phyloP scores from a whole-genome alignment of 2,329 filamentous ascomycete species.

The Trichophyton rubrum region DNA sequence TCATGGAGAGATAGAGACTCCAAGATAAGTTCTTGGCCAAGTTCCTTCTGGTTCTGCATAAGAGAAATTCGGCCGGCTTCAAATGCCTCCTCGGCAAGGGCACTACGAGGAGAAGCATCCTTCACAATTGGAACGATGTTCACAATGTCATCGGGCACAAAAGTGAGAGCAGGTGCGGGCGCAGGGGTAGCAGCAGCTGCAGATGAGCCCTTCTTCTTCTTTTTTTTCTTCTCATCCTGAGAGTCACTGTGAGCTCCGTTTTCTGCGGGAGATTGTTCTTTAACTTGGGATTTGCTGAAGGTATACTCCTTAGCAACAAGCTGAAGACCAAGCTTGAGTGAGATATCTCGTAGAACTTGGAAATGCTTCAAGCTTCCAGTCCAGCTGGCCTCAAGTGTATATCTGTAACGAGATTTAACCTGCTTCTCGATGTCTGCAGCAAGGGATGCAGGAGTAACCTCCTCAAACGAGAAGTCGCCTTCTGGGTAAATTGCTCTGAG shows the following conservation, averaged over 20 bases:
- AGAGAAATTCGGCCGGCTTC: slow-evolving; percentile 96
- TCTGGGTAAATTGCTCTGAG: slow-evolving; percentile 68
- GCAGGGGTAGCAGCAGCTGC: slow-evolving; percentile 36
- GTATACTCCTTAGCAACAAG: slow-evolving; percentile 64
- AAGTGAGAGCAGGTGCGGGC: slow-evolving; percentile 46
- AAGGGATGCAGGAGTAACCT: slow-evolving; percentile 61
- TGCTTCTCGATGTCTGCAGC: slow-evolving; percentile 58
- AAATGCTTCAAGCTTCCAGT: slow-evolving; percentile 54
- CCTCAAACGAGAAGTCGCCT: slow-evolving; percentile 67
- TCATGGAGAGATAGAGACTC: slow-evolving; percentile 93
- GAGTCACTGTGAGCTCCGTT: slow-evolving; percentile 28
- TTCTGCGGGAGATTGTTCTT: slow-evolving; percentile 22
- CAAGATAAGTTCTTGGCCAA: slow-evolving; percentile 89
- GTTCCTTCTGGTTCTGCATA: slow-evolving; percentile 84
- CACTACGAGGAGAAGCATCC: slow-evolving; percentile 80
- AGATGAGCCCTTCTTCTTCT: slow-evolving; percentile 41
- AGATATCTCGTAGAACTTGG: slow-evolving; percentile 80
- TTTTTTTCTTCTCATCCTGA: slow-evolving; percentile 37
- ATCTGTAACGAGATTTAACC: slow-evolving; percentile 62
- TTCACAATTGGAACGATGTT: slow-evolving; percentile 93
- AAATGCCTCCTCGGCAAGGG: slow-evolving; percentile 85
- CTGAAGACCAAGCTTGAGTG: slow-evolving; percentile 80
- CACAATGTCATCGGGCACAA: slow-evolving; percentile 71
- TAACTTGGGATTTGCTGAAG: slow-evolving; percentile 44
- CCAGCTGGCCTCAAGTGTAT: slow-evolving; percentile 58